A percentile compares a stretch with the other conserved stretches of the same genome.
These are phyloP conservation scores for Aspergillus brasiliensis DNA, from an alignment of 2,329 filamentous ascomycete genomes.

Conservation along the genomic window DNA sequence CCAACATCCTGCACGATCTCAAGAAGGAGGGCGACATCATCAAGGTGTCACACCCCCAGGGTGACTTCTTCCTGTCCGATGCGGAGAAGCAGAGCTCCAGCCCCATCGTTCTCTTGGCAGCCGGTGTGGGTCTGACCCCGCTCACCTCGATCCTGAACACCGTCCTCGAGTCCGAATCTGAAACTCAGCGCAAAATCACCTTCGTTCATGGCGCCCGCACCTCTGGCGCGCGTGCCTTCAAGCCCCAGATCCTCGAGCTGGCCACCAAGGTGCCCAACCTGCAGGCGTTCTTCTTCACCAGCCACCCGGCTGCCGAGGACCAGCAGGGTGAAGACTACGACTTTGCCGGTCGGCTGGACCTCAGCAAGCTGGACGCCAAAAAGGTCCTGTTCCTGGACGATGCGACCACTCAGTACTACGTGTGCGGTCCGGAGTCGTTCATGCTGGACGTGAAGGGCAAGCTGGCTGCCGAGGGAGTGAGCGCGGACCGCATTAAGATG, in stretches of 20 bases:
- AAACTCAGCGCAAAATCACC: conserved; percentile 54
- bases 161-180: conserved; percentile 39
- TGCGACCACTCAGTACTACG: conserved; percentile 63
- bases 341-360: conserved; percentile 59
- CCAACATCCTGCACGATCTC: conserved; percentile 67
- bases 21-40: conserved; percentile 64
- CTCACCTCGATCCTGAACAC: conserved; percentile 64
- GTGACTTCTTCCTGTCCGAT: conserved; percentile 59
- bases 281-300: conserved; percentile 60
- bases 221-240: conserved; percentile 54
- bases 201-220: conserved; percentile 63
- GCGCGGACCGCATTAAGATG: conserved; percentile 61
- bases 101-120: conserved; percentile 64
- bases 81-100: conserved; percentile 41
- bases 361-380: conserved; percentile 58
- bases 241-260: conserved; percentile 53
- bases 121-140: conserved; percentile 63
- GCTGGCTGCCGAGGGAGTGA: conserved; percentile 60
- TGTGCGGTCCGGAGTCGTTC: conserved; percentile 71
- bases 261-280: conserved; percentile 50
- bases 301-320: conserved; percentile 49
- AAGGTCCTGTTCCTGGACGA: conserved; percentile 60
- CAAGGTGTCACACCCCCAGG: conserved; percentile 67
- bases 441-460: conserved; percentile 63
- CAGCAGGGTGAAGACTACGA: conserved; percentile 61